phyloP scores from a whole-genome alignment of 768 basidiomycete genomes.

The Suillus occidentalis region DNA sequence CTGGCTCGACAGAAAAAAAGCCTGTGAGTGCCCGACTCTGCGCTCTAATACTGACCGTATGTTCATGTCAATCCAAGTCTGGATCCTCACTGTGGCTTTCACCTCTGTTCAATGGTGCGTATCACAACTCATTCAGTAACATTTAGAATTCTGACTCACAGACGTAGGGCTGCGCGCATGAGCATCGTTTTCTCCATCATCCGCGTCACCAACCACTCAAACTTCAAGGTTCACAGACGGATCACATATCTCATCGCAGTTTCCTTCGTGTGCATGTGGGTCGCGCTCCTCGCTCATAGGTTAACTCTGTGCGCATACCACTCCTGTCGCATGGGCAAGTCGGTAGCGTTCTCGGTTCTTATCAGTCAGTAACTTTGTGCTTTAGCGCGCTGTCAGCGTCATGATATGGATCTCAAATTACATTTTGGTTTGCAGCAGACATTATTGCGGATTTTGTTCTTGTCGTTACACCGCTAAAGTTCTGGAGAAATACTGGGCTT shows the following conservation, averaged over 20 bases:
- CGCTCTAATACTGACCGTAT: not conserved
- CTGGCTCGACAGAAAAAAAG: conserved; percentile 5
- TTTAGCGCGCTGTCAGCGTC: not conserved
- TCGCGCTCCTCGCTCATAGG: conserved; percentile 19
- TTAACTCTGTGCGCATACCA: conserved; percentile 11
- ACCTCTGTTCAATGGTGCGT: conserved; percentile 22
- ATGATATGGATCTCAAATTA: not conserved
- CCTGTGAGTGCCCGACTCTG: conserved; percentile 8
- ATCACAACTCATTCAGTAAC: too few relatives aligned
- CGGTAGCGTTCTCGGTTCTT: conserved; percentile 20
- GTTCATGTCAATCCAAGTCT: conserved; percentile 2
- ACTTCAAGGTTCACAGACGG: conserved; percentile 8
- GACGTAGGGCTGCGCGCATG: conserved; percentile 20
- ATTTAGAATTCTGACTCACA: not conserved
- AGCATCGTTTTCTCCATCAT: conserved; percentile 28
- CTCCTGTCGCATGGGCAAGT: conserved; percentile 1
- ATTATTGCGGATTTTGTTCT: conserved; percentile 18
- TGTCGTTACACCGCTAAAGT: conserved; percentile 19
- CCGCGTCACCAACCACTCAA: conserved; percentile 15
- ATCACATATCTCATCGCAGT: conserved; percentile 8
- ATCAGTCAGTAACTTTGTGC: conserved; percentile 19
- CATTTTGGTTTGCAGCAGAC: conserved; percentile 16
- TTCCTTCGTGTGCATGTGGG: conserved; percentile 26
- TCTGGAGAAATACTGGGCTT: conserved; percentile 13
- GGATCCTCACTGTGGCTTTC: conserved; percentile 18